Evolutionary conservation across 2,329 filamentous ascomycete species (phyloP).

Genomic region (Monosporascus ibericus): DNA sequence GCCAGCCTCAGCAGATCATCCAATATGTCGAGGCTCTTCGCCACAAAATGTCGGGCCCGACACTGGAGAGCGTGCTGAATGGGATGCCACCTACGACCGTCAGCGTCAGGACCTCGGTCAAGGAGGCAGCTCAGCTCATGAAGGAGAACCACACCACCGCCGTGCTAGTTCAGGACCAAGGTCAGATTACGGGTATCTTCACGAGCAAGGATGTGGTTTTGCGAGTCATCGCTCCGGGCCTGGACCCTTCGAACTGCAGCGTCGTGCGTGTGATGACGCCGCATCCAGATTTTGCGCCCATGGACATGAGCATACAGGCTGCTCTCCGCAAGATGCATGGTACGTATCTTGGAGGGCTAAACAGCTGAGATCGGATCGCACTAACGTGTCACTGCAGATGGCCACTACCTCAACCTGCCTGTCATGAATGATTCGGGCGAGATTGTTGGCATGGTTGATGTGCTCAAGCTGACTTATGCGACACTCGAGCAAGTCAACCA

Average conservation of each 20-base stretch:
- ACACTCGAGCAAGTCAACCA: constrained; percentile 97
- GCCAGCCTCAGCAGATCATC: constrained; percentile 96
- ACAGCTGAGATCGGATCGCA: neutral
- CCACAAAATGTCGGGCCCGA: constrained; percentile 95
- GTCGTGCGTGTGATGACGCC: constrained; percentile 99
- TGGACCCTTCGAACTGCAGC: constrained; percentile 92
- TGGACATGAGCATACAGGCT: constrained; percentile 98
- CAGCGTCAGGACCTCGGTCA: constrained; percentile 91
- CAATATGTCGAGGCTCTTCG: constrained; percentile 96
- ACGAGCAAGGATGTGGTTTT: constrained; percentile 99
- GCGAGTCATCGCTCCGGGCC: constrained; percentile 91
- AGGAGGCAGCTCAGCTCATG: constrained; percentile 92
- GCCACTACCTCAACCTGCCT: constrained; percentile 94
- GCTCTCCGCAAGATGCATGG: constrained; percentile 98
- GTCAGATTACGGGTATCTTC: constrained; percentile 97
- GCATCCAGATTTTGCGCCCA: constrained; percentile 95
- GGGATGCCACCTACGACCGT: constrained; percentile 91
- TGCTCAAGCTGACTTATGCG: constrained; percentile 95
- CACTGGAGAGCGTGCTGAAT: constrained; percentile 87
- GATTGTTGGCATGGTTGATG: constrained; percentile 99
- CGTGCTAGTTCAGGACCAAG: constrained; percentile 91
- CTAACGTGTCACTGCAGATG: constrained; percentile 53
- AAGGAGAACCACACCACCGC: constrained; percentile 98
- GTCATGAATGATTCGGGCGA: constrained; percentile 97
- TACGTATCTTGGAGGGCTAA: constrained; percentile 38